Conservation (phyloP, 768 basidiomycete genomes). For the Pleurotus platypus region DNA sequence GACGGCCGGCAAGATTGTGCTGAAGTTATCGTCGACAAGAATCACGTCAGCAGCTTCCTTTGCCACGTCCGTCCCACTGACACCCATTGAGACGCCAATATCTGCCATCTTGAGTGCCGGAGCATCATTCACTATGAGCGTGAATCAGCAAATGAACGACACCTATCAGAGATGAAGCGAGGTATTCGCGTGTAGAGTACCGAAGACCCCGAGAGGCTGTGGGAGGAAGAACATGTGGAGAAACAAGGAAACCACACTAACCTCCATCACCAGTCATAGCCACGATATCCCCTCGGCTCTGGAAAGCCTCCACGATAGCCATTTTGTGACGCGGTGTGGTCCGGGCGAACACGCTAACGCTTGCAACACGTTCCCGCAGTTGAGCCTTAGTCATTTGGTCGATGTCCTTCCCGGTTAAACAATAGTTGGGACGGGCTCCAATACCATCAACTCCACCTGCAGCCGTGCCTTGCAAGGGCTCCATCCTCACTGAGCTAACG, state of each 20-base stretch:
- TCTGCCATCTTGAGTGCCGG: conserved; percentile 98
- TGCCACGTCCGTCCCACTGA: conserved; percentile 97
- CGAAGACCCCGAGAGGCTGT: neutral
- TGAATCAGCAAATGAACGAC: neutral
- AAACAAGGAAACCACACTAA: conserved; percentile 27
- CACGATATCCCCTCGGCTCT: conserved; percentile 83
- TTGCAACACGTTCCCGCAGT: conserved; percentile 76
- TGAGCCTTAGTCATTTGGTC: conserved; percentile 82
- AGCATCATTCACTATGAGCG: conserved; percentile 78
- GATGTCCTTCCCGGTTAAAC: conserved; percentile 79
- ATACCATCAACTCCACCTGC: conserved; percentile 29
- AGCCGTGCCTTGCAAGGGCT: conserved; percentile 22
- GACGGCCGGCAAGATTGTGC: conserved; percentile 88
- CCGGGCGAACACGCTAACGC: conserved; percentile 86
- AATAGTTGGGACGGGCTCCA: conserved; percentile 31
- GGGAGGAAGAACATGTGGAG: neutral
- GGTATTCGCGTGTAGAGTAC: neutral
- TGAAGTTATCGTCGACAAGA: conserved; percentile 96
- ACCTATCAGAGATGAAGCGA: neutral
- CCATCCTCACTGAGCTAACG: conserved; percentile 4
- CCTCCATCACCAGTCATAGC: conserved; percentile 99
- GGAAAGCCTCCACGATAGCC: conserved; percentile 94
- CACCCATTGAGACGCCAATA: conserved; percentile 97
- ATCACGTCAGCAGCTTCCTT: conserved; percentile 98
- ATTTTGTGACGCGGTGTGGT: conserved; percentile 98